These are phyloP conservation scores for Fusarium nelsonii DNA, from an alignment of 2,329 filamentous ascomycete genomes.

Conservation along the genomic window DNA sequence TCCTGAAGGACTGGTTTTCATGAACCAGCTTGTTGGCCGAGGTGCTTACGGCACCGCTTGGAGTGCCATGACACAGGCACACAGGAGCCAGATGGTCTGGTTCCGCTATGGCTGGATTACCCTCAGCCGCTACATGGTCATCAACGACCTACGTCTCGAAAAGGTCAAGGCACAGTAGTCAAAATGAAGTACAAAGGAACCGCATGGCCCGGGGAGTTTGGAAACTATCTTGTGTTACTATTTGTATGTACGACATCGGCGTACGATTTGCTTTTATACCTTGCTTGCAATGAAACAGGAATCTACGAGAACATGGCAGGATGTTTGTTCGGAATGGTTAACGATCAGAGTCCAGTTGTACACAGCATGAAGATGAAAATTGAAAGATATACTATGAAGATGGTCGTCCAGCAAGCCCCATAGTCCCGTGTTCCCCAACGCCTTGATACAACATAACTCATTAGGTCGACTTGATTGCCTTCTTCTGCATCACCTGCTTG, in stretches of 20 bases:
- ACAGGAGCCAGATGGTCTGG: slow-evolving; percentile 98
- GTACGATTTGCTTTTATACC: slow-evolving; percentile 20
- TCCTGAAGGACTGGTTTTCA: slow-evolving; percentile 74
- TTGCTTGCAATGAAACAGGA: slow-evolving; percentile 6
- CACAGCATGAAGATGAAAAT: not conserved
- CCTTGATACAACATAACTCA: slow-evolving; percentile 1
- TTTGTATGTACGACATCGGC: slow-evolving; percentile 12
- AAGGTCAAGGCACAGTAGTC: slow-evolving; percentile 47
- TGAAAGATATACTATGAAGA: slow-evolving; percentile 9
- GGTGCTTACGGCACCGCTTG: slow-evolving; percentile 71
- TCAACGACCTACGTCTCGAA: slow-evolving; percentile 83
- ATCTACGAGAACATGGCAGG: slow-evolving; percentile 6
- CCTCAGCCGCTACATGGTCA: slow-evolving; percentile 91
- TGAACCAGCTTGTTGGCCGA: slow-evolving; percentile 75
- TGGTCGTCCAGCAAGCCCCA: not conserved
- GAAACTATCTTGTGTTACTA: slow-evolving; percentile 16
- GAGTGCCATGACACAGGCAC: slow-evolving; percentile 88
- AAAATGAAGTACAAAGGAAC: slow-evolving; percentile 6
- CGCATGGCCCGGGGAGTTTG: slow-evolving; percentile 35
- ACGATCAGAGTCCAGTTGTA: not conserved
- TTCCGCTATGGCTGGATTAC: slow-evolving; percentile 97
- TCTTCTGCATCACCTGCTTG: slow-evolving; percentile 46
- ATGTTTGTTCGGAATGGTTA: not conserved
- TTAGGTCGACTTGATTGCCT: slow-evolving; percentile 38
- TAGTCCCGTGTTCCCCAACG: slow-evolving; percentile 12